phyloP scores from a whole-genome alignment of 202 grass and related monocot species.

The Setaria viridis region DNA sequence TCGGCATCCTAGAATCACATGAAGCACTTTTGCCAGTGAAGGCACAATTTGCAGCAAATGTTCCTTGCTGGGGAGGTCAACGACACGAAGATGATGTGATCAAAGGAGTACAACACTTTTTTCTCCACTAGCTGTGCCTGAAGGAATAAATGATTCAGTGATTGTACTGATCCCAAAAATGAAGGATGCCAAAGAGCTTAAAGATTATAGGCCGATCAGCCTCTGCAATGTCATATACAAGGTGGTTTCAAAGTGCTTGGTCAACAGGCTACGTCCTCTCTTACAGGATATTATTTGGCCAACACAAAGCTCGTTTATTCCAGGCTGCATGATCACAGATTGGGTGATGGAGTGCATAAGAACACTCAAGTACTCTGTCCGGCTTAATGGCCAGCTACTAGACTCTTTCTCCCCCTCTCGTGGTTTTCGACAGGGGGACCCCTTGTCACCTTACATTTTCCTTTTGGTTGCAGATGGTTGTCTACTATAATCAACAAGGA shows the following conservation, averaged over 20 bases:
- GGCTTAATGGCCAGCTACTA: no score
- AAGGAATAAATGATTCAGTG: neutral
- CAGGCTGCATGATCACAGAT: neutral
- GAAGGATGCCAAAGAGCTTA: neutral
- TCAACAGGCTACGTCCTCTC: neutral
- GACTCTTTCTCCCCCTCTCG: no score
- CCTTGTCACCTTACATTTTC: no score
- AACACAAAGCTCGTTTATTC: neutral
- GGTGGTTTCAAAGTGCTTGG: neutral
- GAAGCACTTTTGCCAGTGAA: no score
- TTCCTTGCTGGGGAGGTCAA: no score
- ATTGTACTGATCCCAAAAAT: neutral
- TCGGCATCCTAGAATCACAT: no score
- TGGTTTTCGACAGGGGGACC: no score
- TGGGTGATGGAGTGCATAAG: no score
- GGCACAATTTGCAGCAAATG: no score
- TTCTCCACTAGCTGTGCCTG: neutral
- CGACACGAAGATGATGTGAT: neutral
- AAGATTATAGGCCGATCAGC: neutral
- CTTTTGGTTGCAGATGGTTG: no score
- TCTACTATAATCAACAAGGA: no score
- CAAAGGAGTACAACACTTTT: neutral
- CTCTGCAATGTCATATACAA: neutral
- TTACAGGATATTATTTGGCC: neutral
- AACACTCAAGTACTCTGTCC: no score